These are phyloP conservation scores for Xylariaceae sp. DNA, from an alignment of 2,329 filamentous ascomycete genomes.

Conservation along the genomic window DNA sequence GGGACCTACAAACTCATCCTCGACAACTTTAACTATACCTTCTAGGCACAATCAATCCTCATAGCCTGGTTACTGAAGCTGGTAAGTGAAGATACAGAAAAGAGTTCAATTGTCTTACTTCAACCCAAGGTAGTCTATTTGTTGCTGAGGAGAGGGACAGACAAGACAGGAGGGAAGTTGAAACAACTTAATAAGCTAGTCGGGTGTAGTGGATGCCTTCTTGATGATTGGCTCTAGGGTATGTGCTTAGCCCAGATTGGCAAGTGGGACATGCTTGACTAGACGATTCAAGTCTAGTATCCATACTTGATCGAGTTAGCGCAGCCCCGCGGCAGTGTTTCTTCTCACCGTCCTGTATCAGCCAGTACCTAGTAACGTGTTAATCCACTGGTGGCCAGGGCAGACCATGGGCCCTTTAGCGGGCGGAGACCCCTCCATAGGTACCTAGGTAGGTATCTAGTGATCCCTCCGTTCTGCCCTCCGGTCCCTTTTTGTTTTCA, in stretches of 20 bases:
- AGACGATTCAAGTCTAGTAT: background rate
- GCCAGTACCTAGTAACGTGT: constrained; percentile 26
- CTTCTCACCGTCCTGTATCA: background rate
- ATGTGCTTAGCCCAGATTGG: background rate
- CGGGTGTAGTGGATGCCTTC: no score
- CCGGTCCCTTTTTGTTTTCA: constrained; percentile 18
- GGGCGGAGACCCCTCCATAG: constrained; percentile 22
- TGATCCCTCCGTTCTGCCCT: background rate
- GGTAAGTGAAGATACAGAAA: no score
- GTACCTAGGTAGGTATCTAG: no score
- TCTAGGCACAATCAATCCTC: no score
- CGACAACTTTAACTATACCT: no score
- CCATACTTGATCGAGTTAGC: constrained; percentile 9
- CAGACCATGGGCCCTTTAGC: background rate
- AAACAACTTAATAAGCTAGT: no score
- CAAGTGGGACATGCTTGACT: background rate
- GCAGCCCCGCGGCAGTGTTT: background rate
- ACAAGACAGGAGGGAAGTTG: no score
- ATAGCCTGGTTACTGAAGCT: no score
- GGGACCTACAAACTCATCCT: no score
- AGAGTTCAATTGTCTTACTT: no score
- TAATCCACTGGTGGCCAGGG: constrained; percentile 4
- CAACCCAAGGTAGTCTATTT: no score
- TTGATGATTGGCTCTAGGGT: background rate
- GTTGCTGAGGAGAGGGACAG: no score